These are phyloP conservation scores for Stentor coeruleus DNA, from an alignment of 73 alveolate species.

Conservation along the genomic window DNA sequence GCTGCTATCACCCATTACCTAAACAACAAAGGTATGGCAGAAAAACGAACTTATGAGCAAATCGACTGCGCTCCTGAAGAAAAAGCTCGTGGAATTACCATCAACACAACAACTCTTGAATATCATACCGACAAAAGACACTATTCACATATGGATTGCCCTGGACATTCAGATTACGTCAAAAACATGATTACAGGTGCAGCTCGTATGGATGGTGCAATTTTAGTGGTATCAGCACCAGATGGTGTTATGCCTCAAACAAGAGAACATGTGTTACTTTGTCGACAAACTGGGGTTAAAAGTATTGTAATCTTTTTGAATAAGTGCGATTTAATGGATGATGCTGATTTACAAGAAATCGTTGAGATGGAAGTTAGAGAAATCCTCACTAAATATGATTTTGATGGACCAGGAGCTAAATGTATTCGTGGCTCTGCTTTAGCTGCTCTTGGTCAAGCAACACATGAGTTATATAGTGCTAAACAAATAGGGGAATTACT, in stretches of 20 bases:
- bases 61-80: constrained; percentile 93
- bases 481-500: constrained; percentile 49
- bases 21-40: constrained; percentile 42
- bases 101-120: constrained; percentile 72
- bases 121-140: constrained; percentile 61
- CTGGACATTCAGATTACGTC: constrained; percentile 99
- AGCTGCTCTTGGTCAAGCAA: constrained; percentile 61
- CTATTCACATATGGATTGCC: constrained; percentile 99
- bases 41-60: constrained; percentile 58
- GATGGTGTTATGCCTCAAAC: constrained; percentile 93
- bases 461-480: constrained; percentile 34
- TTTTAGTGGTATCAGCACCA: constrained; percentile 92
- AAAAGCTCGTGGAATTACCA: constrained; percentile 96
- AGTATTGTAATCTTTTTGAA: constrained; percentile 73
- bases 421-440: constrained; percentile 76
- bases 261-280: constrained; percentile 65
- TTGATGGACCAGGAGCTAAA: constrained; percentile 66
- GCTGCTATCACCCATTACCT: constrained; percentile 61
- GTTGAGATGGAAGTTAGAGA: constrained; percentile 92
- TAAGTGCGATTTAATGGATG: constrained; percentile 74
- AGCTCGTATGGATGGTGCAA: constrained; percentile 93
- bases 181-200: constrained; percentile 98
- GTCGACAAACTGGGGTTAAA: constrained; percentile 82
- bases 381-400: constrained; percentile 67
- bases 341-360: constrained; percentile 81